phyloP scores from a whole-genome alignment of 768 basidiomycete genomes.

The Megacollybia marginata region DNA sequence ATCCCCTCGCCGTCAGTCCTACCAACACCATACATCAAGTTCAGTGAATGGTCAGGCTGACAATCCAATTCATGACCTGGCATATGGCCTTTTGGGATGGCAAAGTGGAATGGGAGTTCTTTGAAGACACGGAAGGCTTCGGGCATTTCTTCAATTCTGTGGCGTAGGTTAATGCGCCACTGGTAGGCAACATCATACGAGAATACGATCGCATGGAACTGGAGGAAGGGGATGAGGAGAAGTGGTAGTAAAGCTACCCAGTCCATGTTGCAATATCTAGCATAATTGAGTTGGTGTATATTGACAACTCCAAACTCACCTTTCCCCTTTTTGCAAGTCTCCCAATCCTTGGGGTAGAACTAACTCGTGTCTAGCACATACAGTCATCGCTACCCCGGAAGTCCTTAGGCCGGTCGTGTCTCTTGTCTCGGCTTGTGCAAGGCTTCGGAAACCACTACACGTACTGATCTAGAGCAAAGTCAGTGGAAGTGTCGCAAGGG shows the following conservation, averaged over 20 bases:
- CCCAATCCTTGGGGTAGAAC: conserved; percentile 6
- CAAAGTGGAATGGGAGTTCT: not conserved
- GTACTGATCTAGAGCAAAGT: conserved; percentile 4
- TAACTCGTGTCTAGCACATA: conserved; percentile 8
- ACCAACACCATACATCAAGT: no score
- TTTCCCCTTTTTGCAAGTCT: no score
- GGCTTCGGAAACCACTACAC: no score
- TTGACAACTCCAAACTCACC: conserved; percentile 3
- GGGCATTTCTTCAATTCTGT: not conserved
- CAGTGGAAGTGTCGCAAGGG: not conserved
- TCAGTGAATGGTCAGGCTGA: not conserved
- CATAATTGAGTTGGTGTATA: not conserved
- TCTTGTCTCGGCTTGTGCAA: no score
- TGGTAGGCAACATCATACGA: no score
- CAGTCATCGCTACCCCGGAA: conserved; percentile 8
- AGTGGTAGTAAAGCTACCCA: conserved; percentile 4
- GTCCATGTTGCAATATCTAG: conserved; percentile 7
- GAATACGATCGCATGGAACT: conserved; percentile 10
- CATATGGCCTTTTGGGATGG: no score
- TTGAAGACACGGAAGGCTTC: not conserved
- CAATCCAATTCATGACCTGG: not conserved
- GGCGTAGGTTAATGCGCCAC: not conserved
- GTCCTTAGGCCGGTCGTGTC: no score
- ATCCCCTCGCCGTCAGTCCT: no score
- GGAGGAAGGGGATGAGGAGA: not conserved